Percentiles rank a stretch among this genome's conserved stretches.
phyloP scores from a whole-genome alignment of 331 rosid genomes.

The Cydonia oblonga region DNA sequence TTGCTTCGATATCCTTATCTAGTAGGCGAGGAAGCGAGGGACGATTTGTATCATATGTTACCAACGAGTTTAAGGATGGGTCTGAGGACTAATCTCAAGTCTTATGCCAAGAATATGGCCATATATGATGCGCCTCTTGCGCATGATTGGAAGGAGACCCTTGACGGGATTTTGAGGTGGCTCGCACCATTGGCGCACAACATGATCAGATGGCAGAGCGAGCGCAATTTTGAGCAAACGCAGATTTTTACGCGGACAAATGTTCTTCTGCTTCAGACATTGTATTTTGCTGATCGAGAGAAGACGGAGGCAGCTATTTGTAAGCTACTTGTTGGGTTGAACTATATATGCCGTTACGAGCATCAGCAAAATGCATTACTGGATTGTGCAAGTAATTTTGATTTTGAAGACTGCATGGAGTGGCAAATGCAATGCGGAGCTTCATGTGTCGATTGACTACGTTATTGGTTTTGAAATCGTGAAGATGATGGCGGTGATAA shows the following conservation, averaged over 20 bases:
- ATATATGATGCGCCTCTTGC: constrained; percentile 98
- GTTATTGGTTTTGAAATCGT: constrained; percentile 19
- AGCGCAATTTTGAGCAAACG: constrained; percentile 82
- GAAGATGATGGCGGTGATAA: constrained; percentile 1
- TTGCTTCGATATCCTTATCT: constrained; percentile 81
- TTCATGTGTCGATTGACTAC: constrained; percentile 23
- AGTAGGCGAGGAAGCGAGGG: constrained; percentile 88
- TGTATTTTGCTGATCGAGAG: constrained; percentile 67
- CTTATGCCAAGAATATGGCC: constrained; percentile 64
- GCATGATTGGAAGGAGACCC: constrained; percentile 83
- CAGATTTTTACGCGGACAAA: constrained; percentile 56
- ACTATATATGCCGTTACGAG: constrained; percentile 88
- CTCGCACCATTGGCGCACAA: constrained; percentile 78
- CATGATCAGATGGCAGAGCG: constrained; percentile 95
- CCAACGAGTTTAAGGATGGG: constrained; percentile 72
- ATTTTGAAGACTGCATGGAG: constrained; percentile 79
- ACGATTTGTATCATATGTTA: constrained; percentile 80
- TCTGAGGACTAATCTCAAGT: constrained; percentile 62
- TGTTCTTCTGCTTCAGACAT: constrained; percentile 77
- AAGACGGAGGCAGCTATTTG: constrained; percentile 83
- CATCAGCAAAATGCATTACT: constrained; percentile 85
- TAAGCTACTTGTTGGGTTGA: constrained; percentile 78
- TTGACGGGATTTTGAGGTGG: constrained; percentile 69
- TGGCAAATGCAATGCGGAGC: constrained; percentile 75
- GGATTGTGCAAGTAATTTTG: constrained; percentile 82